phyloP scores from a whole-genome alignment of 139 green algal genomes.

The Tetraselmis chui region DNA sequence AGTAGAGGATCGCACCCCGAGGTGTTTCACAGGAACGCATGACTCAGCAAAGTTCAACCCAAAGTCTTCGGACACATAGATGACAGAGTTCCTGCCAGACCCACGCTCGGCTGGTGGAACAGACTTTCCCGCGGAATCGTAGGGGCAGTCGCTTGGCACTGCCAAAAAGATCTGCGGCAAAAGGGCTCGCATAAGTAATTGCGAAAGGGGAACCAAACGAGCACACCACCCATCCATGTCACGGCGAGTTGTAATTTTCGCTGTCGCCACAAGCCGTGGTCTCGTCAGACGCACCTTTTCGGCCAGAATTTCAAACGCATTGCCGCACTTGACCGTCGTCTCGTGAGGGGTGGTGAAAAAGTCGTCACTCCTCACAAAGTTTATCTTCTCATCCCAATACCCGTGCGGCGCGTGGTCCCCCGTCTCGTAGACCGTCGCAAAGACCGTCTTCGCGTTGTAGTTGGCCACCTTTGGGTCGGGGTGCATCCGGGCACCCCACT shows the following conservation, averaged over 20 bases:
- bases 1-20: no score
- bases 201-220: no score
- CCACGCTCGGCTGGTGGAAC: neutral
- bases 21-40: constrained; percentile 5
- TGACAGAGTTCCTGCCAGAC: neutral
- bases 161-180: neutral
- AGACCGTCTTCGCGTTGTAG: constrained; percentile 5
- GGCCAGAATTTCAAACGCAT: neutral
- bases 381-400: constrained; percentile 12
- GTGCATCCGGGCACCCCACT: constrained; percentile 6
- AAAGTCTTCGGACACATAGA: constrained; percentile 11
- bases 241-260: no score
- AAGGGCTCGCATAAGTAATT: no score
- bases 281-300: neutral
- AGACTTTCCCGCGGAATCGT: neutral
- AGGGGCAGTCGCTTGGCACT: neutral
- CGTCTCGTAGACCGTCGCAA: constrained; percentile 14
- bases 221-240: no score
- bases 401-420: neutral
- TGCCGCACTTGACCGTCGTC: constrained; percentile 10
- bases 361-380: constrained; percentile 12
- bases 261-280: no score
- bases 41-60: constrained; percentile 4
- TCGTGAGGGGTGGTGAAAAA: constrained; percentile 12
- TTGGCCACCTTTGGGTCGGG: neutral